phyloP scores from a whole-genome alignment of 164 flowering plant species.

The Chimonanthus praecox region DNA sequence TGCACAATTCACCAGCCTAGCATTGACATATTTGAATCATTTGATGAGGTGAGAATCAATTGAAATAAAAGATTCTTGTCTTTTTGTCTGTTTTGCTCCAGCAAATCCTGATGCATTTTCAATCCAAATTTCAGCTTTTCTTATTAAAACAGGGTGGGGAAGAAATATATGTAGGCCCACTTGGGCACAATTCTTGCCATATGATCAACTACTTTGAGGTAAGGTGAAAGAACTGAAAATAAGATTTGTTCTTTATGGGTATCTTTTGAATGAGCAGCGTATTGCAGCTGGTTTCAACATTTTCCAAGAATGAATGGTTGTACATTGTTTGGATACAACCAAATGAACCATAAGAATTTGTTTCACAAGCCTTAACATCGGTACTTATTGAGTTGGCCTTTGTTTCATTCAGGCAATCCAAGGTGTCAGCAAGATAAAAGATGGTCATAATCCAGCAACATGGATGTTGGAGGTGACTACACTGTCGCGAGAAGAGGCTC shows the following conservation, averaged over 20 bases:
- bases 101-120: not conserved
- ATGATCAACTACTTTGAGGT: constrained; percentile 40
- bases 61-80: not conserved
- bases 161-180: constrained; percentile 35
- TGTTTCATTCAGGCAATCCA: constrained; percentile 20
- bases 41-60: constrained; percentile 37
- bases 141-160: constrained; percentile 36
- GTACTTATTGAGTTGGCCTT: not conserved
- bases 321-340: not conserved
- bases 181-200: constrained; percentile 29
- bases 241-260: not conserved
- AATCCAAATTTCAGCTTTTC: constrained; percentile 21
- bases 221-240: not conserved
- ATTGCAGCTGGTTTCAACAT: too few species aligned
- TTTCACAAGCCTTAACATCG: not conserved
- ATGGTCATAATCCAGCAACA: constrained; percentile 41
- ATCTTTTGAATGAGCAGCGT: not conserved
- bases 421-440: constrained; percentile 32
- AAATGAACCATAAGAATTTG: not conserved
- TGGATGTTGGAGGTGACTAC: constrained; percentile 42
- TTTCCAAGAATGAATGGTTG: not conserved
- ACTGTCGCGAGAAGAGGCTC: constrained; percentile 24
- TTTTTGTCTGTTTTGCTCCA: not conserved
- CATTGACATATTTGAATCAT: constrained; percentile 45
- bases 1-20: constrained; percentile 55